phyloP scores from a whole-genome alignment of 1,284 basidiomycete species.

The Ustilago bromivora region DNA sequence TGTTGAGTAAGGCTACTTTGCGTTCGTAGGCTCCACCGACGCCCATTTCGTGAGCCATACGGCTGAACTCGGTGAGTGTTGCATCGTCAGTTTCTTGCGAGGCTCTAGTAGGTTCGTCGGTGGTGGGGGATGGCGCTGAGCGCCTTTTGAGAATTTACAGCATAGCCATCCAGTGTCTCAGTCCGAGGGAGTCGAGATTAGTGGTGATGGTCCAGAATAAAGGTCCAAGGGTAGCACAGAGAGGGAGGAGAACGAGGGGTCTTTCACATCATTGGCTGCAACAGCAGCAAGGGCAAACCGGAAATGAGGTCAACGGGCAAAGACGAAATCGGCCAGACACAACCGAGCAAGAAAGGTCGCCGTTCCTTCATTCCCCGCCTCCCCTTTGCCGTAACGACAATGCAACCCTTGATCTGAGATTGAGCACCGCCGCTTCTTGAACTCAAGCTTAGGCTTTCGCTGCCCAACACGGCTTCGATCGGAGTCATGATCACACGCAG shows the following conservation, averaged over 20 bases:
- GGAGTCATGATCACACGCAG: too few species aligned
- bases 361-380: not conserved
- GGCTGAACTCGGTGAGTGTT: conserved; percentile 34
- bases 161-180: not conserved
- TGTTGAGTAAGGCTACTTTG: conserved; percentile 61
- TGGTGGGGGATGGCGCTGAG: conserved; percentile 5
- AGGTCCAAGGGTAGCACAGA: not conserved
- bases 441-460: not conserved
- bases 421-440: not conserved
- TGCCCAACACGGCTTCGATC: not conserved
- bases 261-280: not conserved
- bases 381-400: conserved; percentile 1
- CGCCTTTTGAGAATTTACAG: conserved; percentile 7
- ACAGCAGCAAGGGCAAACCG: not conserved
- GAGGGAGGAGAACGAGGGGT: not conserved
- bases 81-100: conserved; percentile 44
- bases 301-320: not conserved
- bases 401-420: conserved; percentile 5
- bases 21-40: conserved; percentile 58
- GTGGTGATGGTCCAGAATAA: not conserved
- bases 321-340: not conserved
- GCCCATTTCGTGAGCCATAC: conserved; percentile 61
- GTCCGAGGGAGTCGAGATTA: not conserved
- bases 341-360: not conserved
- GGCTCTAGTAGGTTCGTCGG: not conserved